A percentile compares a stretch with the other conserved stretches of the same genome.
phyloP scores from a whole-genome alignment of 1,139 yeast species.

The Blastobotrys malaysiensis region DNA sequence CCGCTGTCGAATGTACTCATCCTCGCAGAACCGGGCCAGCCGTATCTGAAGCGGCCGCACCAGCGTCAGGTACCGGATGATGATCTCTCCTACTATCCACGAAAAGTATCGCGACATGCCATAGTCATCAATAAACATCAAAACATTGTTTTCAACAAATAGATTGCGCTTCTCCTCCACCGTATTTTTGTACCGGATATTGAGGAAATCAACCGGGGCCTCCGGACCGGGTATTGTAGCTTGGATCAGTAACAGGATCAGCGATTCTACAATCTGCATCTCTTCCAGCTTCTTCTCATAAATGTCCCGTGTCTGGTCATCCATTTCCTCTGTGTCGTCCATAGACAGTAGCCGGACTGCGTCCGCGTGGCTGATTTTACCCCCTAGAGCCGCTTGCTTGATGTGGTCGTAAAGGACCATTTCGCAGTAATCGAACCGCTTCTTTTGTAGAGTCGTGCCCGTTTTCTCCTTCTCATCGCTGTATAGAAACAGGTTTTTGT shows the following conservation, averaged over 20 bases:
- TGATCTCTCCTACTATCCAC: conserved; percentile 11
- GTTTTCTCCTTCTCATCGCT: conserved; percentile 9
- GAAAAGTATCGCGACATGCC: conserved; percentile 3
- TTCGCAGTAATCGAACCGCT: conserved; percentile 2
- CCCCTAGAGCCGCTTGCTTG: conserved; percentile 3
- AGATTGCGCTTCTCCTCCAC: not conserved
- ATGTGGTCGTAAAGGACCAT: not conserved
- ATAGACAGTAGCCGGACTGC: not conserved
- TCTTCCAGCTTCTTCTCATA: conserved; percentile 4
- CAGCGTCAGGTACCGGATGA: conserved; percentile 7
- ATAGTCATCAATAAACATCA: conserved; percentile 2
- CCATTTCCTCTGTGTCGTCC: not conserved
- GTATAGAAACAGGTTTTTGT: conserved; percentile 4
- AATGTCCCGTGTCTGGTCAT: conserved; percentile 1
- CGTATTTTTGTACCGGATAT: conserved; percentile 2
- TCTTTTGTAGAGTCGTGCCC: conserved; percentile 2
- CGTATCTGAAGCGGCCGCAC: conserved; percentile 8
- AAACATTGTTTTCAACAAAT: conserved; percentile 2
- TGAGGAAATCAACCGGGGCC: not conserved
- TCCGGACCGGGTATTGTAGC: conserved; percentile 8
- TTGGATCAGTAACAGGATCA: conserved; percentile 2
- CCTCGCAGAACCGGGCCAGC: not conserved
- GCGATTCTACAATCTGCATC: conserved; percentile 4
- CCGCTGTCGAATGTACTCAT: not conserved
- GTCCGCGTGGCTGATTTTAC: conserved; percentile 5